Base-by-base conservation (phyloP, 176 grass and related monocot species). In the Oryza meyeriana region DNA sequence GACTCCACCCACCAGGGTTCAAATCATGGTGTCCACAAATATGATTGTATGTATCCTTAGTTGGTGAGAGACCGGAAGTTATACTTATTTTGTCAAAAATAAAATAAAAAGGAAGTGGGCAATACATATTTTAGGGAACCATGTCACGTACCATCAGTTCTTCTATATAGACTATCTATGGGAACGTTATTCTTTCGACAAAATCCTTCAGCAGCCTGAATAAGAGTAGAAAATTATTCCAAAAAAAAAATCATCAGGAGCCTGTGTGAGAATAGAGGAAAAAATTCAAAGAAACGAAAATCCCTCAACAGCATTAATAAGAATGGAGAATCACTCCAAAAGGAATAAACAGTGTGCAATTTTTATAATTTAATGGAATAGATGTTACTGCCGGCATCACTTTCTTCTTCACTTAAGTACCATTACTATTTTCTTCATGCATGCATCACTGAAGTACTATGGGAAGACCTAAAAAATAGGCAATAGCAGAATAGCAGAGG, bases 121-220 rank as follows among this genome's bases (percentile, higher is more conserved):
- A 83, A 71, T 64, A 22, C 26, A 88, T 41, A 20, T 13, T 64
- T 30, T 50, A 74, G 63, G 35, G 25, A 68, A 85, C 32, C 42
- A 27, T 17, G 22, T 47, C 77, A 81, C 75, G 61, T 79, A 98
- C 95, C 95, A 47, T 93, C 95, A 72, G 45, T 64, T 93, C 77
- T 94, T 78, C 79, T 98, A 76, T 86, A 93, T 32, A 98, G 72
- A 71, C 26, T 66, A 77, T 86, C 84, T 47, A 94, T 11, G 8
- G 86, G 57, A 36, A 93, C 66, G 57, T 79, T 89, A 85, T 98
- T 98, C 79, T 93, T 98, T 63, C 90, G 84, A 85, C 92, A 98
- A 76, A 98, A 98, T 52, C 95, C 92, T 67, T 94, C 79, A 50
- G 95, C 90, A 25, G 95, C 95, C 95, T 98, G 84, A 38, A 84